phyloP scores from a whole-genome alignment of 495 filamentous ascomycete species.

The Penicillium waksmanii region DNA sequence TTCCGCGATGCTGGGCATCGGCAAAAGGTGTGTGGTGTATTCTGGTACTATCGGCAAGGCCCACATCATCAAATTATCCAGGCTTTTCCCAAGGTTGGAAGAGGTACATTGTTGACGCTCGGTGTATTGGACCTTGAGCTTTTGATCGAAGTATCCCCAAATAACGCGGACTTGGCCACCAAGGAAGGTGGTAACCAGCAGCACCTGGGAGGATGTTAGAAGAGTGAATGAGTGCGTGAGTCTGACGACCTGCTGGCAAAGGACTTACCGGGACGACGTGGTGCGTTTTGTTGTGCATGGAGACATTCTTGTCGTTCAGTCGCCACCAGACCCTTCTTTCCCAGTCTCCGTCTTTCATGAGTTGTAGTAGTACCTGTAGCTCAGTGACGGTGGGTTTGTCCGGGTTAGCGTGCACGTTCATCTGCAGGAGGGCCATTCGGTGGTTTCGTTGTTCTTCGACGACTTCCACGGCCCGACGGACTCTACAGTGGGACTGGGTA shows the following conservation, averaged over 20 bases:
- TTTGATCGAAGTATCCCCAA: not conserved
- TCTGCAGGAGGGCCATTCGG: not conserved
- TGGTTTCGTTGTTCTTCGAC: constrained; percentile 3
- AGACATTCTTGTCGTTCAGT: not conserved
- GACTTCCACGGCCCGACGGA: not conserved
- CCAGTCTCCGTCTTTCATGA: not conserved
- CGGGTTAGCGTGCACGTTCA: not conserved
- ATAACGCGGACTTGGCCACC: constrained; percentile 14
- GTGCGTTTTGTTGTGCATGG: not conserved
- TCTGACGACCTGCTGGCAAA: not conserved
- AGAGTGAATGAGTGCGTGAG: not conserved
- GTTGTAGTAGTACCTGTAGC: not conserved
- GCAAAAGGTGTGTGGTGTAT: not conserved
- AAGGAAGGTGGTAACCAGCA: constrained; percentile 3
- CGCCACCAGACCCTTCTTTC: not conserved
- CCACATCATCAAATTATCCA: not conserved
- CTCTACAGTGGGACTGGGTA: not conserved
- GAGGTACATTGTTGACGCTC: not conserved
- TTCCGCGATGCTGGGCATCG: constrained; percentile 4
- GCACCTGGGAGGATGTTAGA: not conserved
- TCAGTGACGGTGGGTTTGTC: not conserved
- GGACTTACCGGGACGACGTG: constrained; percentile 4
- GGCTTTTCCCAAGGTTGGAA: not conserved
- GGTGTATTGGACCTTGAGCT: constrained; percentile 6
- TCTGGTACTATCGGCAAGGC: not conserved